Evolutionary conservation across 805 yeast genomes (phyloP).

Genomic region (Wickerhamiella lipophila): DNA sequence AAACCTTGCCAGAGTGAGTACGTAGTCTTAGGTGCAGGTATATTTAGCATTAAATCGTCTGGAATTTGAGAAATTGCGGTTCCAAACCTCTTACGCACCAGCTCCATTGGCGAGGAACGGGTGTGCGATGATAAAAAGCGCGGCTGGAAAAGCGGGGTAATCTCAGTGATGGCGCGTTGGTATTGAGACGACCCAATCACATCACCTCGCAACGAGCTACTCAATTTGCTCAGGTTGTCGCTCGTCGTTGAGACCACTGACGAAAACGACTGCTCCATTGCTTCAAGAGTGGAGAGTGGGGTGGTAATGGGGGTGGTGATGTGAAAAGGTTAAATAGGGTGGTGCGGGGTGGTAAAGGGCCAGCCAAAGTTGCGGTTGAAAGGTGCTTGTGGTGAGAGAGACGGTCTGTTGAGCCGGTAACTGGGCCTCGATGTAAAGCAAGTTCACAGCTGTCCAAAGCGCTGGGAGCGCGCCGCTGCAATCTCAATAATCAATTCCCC

Average conservation of each 20-base stretch:
- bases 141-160: slow-evolving; percentile 32
- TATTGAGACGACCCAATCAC: slow-evolving; percentile 29
- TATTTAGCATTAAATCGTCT: slow-evolving; percentile 45
- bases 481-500: too few relatives aligned
- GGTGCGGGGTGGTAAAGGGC: too few relatives aligned
- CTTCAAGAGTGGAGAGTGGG: neutral
- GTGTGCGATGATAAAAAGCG: slow-evolving; percentile 27
- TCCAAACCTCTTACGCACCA: slow-evolving; percentile 25
- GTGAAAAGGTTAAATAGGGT: too few relatives aligned
- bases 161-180: slow-evolving; percentile 37
- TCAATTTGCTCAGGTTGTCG: slow-evolving; percentile 28
- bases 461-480: too few relatives aligned
- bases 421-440: too few relatives aligned
- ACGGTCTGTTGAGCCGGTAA: too few relatives aligned
- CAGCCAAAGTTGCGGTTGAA: too few relatives aligned
- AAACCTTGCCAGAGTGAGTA: slow-evolving; percentile 62
- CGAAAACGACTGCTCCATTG: slow-evolving; percentile 25
- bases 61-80: slow-evolving; percentile 37
- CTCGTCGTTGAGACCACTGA: slow-evolving; percentile 31
- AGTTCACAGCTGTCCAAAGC: too few relatives aligned
- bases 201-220: slow-evolving; percentile 28
- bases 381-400: too few relatives aligned
- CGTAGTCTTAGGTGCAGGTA: slow-evolving; percentile 32
- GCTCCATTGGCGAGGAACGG: slow-evolving; percentile 27
- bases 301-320: neutral